Evolutionary conservation across 1,284 basidiomycete genomes (phyloP).

Genomic region (Ganoderma boninense): DNA sequence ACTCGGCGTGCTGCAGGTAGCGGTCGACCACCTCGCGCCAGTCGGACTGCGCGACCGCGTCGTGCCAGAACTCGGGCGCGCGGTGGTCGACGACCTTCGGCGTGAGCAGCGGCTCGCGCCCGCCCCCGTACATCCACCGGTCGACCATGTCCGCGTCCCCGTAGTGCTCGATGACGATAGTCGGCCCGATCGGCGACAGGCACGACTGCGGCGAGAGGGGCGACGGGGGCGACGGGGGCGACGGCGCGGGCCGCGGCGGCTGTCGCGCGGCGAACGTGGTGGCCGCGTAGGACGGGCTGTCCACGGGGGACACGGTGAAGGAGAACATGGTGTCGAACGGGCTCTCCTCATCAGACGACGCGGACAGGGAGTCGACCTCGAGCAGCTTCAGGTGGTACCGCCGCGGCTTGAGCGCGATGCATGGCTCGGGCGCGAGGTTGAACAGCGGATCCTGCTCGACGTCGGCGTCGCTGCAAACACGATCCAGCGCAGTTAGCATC

Average conservation of each 20-base stretch:
- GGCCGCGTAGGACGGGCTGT: conserved; percentile 31
- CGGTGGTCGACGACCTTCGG: conserved; percentile 27
- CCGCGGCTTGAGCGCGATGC: conserved; percentile 17
- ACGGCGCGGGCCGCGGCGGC: background rate
- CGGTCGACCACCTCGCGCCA: conserved; percentile 33
- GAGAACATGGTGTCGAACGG: conserved; percentile 52
- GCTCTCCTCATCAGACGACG: conserved; percentile 37
- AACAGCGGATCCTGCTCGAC: conserved; percentile 29
- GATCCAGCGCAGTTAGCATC: background rate
- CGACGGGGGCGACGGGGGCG: background rate
- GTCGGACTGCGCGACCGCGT: conserved; percentile 26
- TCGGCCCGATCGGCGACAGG: conserved; percentile 25
- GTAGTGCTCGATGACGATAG: conserved; percentile 19
- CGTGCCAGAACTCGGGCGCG: conserved; percentile 26
- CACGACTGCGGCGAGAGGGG: conserved; percentile 11
- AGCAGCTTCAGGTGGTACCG: conserved; percentile 30
- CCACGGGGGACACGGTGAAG: conserved; percentile 47
- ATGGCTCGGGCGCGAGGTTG: conserved; percentile 18
- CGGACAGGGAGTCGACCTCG: conserved; percentile 25
- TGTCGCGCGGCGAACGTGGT: conserved; percentile 19
- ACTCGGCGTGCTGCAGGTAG: conserved; percentile 28
- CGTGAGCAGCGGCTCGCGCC: conserved; percentile 28
- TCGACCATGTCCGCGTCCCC: conserved; percentile 28
- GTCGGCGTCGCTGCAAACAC: conserved; percentile 26
- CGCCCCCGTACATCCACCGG: conserved; percentile 27